Evolutionary conservation across 768 basidiomycete genomes (phyloP).

Genomic region (Tulasnella sp.): DNA sequence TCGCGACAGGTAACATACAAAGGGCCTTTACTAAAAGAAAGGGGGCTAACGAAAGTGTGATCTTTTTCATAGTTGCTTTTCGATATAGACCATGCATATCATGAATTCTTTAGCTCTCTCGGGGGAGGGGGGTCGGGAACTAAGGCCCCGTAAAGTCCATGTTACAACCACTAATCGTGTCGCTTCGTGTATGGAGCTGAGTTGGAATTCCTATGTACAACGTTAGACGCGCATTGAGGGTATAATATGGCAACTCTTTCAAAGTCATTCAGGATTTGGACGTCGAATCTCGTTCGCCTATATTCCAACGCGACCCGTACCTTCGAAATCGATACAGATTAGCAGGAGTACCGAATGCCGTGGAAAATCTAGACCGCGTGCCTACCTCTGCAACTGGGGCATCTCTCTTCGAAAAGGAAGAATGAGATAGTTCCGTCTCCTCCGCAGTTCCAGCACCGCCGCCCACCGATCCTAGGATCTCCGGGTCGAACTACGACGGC

Average conservation of each 20-base stretch:
- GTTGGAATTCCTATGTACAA: neutral
- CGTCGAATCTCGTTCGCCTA: neutral
- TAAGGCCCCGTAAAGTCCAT: neutral
- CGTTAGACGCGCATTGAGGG: neutral
- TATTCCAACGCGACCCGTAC: conserved; percentile 20
- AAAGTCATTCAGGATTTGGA: neutral
- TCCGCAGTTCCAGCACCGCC: conserved; percentile 64
- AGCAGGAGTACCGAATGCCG: neutral
- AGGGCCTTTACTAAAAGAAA: neutral
- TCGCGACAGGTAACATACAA: conserved; percentile 71
- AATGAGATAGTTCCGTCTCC: conserved; percentile 60
- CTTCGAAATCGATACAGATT: neutral
- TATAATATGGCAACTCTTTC: neutral
- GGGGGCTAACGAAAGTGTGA: neutral
- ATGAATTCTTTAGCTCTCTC: conserved; percentile 72
- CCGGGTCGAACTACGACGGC: conserved; percentile 61
- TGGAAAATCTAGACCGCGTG: neutral
- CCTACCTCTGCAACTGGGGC: conserved; percentile 61
- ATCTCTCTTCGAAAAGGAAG: conserved; percentile 60
- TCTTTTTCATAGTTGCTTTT: conserved; percentile 70
- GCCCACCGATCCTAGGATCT: conserved; percentile 71
- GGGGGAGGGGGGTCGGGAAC: conserved; percentile 7
- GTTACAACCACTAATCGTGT: neutral
- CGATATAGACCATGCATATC: conserved; percentile 95
- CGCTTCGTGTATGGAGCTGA: neutral